These are phyloP conservation scores for Hapsidospora chrysogenum DNA, from an alignment of 495 filamentous ascomycete species.

Conservation along the genomic window DNA sequence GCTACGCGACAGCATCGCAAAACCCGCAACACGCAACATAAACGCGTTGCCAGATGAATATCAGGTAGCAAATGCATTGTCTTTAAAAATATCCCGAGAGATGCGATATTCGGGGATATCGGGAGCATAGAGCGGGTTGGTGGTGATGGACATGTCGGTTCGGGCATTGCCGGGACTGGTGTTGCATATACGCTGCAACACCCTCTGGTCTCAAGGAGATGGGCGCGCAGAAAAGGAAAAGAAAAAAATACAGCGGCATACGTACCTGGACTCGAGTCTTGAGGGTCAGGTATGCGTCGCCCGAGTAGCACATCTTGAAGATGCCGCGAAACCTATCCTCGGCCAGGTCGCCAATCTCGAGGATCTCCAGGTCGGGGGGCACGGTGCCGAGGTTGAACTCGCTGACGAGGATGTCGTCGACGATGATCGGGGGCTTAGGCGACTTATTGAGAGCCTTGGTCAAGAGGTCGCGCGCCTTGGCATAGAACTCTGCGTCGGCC, in stretches of 20 bases:
- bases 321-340: constrained; percentile 96
- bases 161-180: constrained; percentile 2
- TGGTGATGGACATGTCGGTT: too few species aligned
- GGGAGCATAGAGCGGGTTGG: too few species aligned
- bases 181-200: too few species aligned
- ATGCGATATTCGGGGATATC: too few species aligned
- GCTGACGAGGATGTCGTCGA: constrained; percentile 97
- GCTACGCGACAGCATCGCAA: too few species aligned
- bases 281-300: constrained; percentile 86
- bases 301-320: constrained; percentile 96
- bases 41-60: too few species aligned
- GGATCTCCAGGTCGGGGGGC: constrained; percentile 83
- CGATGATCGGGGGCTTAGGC: constrained; percentile 95
- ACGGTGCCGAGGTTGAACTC: constrained; percentile 90
- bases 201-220: too few species aligned
- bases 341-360: constrained; percentile 92
- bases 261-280: constrained; percentile 81
- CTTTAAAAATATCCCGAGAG: too few species aligned
- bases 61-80: too few species aligned
- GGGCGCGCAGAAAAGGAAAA: not conserved
- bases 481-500: constrained; percentile 80
- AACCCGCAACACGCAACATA: too few species aligned
- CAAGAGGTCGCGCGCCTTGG: constrained; percentile 80
- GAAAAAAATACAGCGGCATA: constrained; percentile 3
- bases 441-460: constrained; percentile 95